Evolutionary conservation across 148 eudicot species (phyloP).

Genomic region (Fallopia convolvulus): DNA sequence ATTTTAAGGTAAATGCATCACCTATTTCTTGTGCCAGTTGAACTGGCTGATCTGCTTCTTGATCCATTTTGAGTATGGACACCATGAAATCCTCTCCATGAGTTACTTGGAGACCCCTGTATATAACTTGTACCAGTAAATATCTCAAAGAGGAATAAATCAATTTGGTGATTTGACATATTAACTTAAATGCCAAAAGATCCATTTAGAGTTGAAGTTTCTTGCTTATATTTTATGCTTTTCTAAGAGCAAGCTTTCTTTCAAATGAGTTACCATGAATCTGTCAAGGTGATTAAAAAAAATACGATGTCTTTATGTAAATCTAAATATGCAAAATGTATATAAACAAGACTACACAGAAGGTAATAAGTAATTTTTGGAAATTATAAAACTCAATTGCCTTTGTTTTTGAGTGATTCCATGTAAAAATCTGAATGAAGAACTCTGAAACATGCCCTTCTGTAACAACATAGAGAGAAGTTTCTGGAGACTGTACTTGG

Average conservation of each 20-base stretch:
- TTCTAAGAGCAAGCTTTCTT: constrained; percentile 44
- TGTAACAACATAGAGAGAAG: constrained; percentile 45
- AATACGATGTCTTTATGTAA: neutral
- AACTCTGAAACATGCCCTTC: constrained; percentile 59
- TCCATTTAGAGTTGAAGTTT: neutral
- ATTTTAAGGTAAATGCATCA: too few species aligned
- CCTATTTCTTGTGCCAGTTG: constrained; percentile 16
- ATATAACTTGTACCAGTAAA: neutral
- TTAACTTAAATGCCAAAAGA: neutral
- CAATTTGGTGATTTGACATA: neutral
- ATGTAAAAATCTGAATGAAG: constrained; percentile 57
- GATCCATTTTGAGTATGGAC: constrained; percentile 21
- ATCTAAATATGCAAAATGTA: neutral
- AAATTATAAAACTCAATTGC: constrained; percentile 19
- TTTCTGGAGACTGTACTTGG: constrained; percentile 34
- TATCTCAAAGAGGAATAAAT: neutral
- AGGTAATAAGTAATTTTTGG: too few species aligned
- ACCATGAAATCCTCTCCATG: constrained; percentile 26
- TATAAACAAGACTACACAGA: neutral
- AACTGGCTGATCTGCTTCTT: constrained; percentile 24
- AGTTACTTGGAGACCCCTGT: constrained; percentile 34
- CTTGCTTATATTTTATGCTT: constrained; percentile 40
- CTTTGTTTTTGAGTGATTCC: constrained; percentile 55
- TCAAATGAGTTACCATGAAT: constrained; percentile 57
- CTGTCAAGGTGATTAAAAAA: constrained; percentile 16